A percentile compares a stretch with the other conserved stretches of the same genome.
These are phyloP conservation scores for Xylaria sp. DNA, from an alignment of 2,329 filamentous ascomycete genomes.

Conservation along the genomic window DNA sequence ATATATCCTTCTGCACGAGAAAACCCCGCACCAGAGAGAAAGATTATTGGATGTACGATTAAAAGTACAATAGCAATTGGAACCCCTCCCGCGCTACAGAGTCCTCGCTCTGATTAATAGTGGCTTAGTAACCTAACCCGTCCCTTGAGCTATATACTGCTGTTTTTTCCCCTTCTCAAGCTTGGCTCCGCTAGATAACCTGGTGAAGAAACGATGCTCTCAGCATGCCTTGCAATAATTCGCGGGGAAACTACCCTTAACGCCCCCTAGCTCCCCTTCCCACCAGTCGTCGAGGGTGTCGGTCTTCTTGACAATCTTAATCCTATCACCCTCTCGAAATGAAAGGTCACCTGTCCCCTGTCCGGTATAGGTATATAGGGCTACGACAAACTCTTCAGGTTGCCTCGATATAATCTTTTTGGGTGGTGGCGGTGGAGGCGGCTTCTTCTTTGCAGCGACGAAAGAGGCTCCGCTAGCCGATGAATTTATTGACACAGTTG, in stretches of 20 bases:
- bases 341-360: slow-evolving; percentile 72
- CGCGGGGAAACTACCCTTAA: slow-evolving; percentile 76
- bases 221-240: slow-evolving; percentile 71
- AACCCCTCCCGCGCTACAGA: too few relatives aligned
- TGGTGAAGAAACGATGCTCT: background rate
- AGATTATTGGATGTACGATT: too few relatives aligned
- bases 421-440: slow-evolving; percentile 72
- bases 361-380: slow-evolving; percentile 76
- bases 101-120: too few relatives aligned
- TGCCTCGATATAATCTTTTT: slow-evolving; percentile 60
- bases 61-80: too few relatives aligned
- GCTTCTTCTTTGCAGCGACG: slow-evolving; percentile 69
- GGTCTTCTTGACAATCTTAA: slow-evolving; percentile 79
- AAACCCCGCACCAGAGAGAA: too few relatives aligned
- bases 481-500: slow-evolving; percentile 37
- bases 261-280: slow-evolving; percentile 75
- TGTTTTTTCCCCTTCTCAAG: background rate
- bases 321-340: slow-evolving; percentile 78
- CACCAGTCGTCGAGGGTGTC: slow-evolving; percentile 86
- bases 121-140: too few relatives aligned
- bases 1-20: too few relatives aligned
- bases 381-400: slow-evolving; percentile 65
- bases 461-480: slow-evolving; percentile 28
- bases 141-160: background rate
- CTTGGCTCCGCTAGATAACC: background rate